A percentile compares a stretch with the other conserved stretches of the same genome.
phyloP scores from a whole-genome alignment of 2,329 filamentous ascomycete species.

The Sclerotinia trifoliorum region DNA sequence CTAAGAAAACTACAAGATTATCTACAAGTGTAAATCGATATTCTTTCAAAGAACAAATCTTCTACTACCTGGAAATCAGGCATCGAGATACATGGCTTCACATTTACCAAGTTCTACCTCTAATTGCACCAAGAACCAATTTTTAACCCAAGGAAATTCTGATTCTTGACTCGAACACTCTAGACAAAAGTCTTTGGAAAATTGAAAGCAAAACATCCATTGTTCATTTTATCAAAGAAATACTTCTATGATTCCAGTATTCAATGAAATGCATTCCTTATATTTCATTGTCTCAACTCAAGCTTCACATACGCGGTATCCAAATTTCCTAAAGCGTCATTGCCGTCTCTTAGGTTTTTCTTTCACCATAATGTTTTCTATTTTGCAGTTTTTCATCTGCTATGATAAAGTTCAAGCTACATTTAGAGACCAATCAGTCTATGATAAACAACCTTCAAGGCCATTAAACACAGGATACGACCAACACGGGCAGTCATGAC shows the following conservation, averaged over 20 bases:
- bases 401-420: neutral
- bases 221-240: conserved; percentile 16
- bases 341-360: neutral
- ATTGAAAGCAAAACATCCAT: conserved; percentile 13
- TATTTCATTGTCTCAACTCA: conserved; percentile 14
- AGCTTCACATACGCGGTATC: neutral
- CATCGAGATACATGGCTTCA: neutral
- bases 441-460: neutral
- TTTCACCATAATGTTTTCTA: conserved; percentile 15
- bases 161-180: neutral
- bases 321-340: conserved; percentile 18
- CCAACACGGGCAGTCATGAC: neutral
- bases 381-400: neutral
- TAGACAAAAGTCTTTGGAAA: neutral
- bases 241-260: neutral
- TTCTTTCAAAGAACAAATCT: neutral
- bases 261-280: conserved; percentile 12
- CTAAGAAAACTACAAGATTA: neutral
- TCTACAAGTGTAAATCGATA: neutral
- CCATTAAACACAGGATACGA: neutral
- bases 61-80: no score
- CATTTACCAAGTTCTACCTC: neutral
- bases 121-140: neutral
- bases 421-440: neutral
- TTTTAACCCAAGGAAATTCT: neutral